These are phyloP conservation scores for Tetrastigma voinierianum DNA, from an alignment of 164 flowering plant species.

Conservation along the genomic window DNA sequence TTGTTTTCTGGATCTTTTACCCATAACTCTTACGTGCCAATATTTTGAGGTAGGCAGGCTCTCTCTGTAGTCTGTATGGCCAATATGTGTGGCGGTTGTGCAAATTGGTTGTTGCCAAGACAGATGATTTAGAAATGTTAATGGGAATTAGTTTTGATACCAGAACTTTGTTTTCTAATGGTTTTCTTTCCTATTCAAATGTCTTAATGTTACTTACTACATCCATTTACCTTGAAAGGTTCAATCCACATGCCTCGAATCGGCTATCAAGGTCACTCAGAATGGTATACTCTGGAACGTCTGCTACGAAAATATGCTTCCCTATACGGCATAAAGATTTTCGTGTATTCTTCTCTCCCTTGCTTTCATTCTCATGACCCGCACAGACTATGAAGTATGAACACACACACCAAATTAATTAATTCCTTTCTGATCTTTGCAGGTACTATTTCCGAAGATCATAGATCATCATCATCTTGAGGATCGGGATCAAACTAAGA, in stretches of 20 bases:
- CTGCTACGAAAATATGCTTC: constrained; percentile 86
- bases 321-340: constrained; percentile 57
- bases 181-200: not conserved
- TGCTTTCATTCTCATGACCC: not conserved
- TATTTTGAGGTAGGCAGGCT: too few species aligned
- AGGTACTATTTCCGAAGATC: constrained; percentile 62
- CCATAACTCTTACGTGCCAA: too few species aligned
- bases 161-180: not conserved
- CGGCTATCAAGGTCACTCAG: constrained; percentile 80
- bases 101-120: too few species aligned
- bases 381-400: not conserved
- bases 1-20: too few species aligned
- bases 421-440: constrained; percentile 13
- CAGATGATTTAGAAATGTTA: too few species aligned
- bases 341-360: constrained; percentile 50
- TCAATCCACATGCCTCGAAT: constrained; percentile 98
- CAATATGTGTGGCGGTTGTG: too few species aligned
- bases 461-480: too few species aligned
- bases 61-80: too few species aligned
- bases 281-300: constrained; percentile 90
- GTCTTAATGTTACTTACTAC: constrained; percentile 12
- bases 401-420: not conserved
- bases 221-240: constrained; percentile 36
- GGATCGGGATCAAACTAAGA: not conserved
- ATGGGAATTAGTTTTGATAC: too few species aligned